Percentiles rank a stretch among this genome's conserved stretches.
Conservation (phyloP, 1,139 yeast species). For the Blastobotrys aristatus region DNA sequence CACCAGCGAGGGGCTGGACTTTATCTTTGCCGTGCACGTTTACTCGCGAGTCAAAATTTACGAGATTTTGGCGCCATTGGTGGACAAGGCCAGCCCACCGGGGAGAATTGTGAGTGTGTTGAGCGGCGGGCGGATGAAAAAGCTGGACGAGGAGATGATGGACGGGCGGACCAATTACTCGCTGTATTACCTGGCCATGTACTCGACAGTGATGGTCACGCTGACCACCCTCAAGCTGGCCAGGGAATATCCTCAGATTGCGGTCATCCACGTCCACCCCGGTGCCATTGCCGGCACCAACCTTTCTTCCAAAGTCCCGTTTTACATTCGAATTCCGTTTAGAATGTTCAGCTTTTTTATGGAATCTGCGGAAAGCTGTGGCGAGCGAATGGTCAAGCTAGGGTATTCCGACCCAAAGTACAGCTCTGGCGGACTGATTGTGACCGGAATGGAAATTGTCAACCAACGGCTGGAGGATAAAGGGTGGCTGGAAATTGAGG, state of each 20-base stretch:
- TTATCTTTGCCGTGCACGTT: slow-evolving; percentile 26
- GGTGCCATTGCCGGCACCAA: slow-evolving; percentile 29
- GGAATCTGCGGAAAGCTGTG: background rate
- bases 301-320: slow-evolving; percentile 18
- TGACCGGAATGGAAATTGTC: too few relatives aligned
- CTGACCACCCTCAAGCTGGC: slow-evolving; percentile 20
- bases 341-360: background rate
- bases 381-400: background rate
- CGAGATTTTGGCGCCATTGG: slow-evolving; percentile 23
- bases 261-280: slow-evolving; percentile 29
- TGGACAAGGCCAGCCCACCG: slow-evolving; percentile 27
- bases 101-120: slow-evolving; percentile 30
- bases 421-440: too few relatives aligned
- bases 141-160: slow-evolving; percentile 24
- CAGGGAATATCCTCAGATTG: slow-evolving; percentile 25
- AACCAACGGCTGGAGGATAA: too few relatives aligned
- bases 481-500: too few relatives aligned
- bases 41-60: slow-evolving; percentile 29
- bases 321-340: background rate
- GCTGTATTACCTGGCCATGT: slow-evolving; percentile 12
- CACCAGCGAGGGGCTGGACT: slow-evolving; percentile 30
- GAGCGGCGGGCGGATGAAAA: slow-evolving; percentile 24
- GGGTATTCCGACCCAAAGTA: too few relatives aligned
- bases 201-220: background rate
- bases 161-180: slow-evolving; percentile 25